A percentile compares a stretch with the other conserved stretches of the same genome.
Conservation (phyloP, 2,329 filamentous ascomycete species). For the Xylariaceae sp. region DNA sequence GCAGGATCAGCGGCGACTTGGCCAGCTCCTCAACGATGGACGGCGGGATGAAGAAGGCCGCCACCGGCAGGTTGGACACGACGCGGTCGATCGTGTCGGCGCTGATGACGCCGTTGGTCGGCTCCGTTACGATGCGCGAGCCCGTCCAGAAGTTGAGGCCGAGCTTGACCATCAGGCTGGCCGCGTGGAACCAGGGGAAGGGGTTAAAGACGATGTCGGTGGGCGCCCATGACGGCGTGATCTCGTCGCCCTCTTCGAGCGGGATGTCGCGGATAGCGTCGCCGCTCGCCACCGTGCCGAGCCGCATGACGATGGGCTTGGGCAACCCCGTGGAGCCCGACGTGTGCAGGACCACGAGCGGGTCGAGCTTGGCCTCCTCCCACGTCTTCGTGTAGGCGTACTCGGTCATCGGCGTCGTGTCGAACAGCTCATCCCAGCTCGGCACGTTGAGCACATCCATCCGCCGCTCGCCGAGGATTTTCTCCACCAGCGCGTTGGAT, state of each 20-base stretch:
- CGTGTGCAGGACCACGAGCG: constrained; percentile 15
- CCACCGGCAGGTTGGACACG: constrained; percentile 15
- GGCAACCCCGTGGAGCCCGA: constrained; percentile 17
- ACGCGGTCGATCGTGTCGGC: constrained; percentile 16
- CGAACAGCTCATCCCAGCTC: constrained; percentile 12
- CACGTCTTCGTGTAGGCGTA: constrained; percentile 17
- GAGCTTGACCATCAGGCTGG: constrained; percentile 18
- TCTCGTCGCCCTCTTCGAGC: constrained; percentile 13
- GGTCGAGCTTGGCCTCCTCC: constrained; percentile 14
- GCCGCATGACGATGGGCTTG: constrained; percentile 18
- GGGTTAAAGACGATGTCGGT: constrained; percentile 16
- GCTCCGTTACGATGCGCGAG: constrained; percentile 16
- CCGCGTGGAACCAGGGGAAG: constrained; percentile 18
- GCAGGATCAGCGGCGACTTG: constrained; percentile 11
- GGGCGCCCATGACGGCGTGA: constrained; percentile 14
- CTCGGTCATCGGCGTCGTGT: constrained; percentile 12
- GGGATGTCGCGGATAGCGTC: constrained; percentile 15
- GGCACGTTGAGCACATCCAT: constrained; percentile 16
- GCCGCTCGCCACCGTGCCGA: constrained; percentile 15
- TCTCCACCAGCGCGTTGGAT: constrained; percentile 11
- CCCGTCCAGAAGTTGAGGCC: constrained; percentile 17
- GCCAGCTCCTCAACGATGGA: constrained; percentile 17
- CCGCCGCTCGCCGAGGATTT: constrained; percentile 12
- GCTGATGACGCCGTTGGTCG: constrained; percentile 16
- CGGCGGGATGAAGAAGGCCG: constrained; percentile 16